Evolutionary conservation across 2,329 filamentous ascomycete species (phyloP), one percentile per base, ranked within the genome.

Genomic region (Aureobasidium sp.): DNA sequence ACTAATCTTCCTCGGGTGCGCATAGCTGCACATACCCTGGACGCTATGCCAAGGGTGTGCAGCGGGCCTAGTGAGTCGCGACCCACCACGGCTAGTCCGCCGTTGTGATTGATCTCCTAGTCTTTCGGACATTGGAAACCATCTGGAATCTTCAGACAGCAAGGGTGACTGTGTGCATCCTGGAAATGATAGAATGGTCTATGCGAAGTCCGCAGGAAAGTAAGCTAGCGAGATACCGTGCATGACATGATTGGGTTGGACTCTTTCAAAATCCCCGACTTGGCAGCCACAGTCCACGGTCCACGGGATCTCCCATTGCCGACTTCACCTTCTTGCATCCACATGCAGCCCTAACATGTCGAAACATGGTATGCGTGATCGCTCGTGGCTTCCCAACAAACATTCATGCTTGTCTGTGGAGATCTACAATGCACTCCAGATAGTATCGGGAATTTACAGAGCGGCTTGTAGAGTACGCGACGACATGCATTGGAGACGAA

Each of bases 331-430:
- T 32, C 52, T 41, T 26, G 26, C 37, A 43, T 43, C 50, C 36
- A 26, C 34, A 36, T 36, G 52, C 36, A 39, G 36, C 46, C 37
- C 52, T 32, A 27, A 9, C 24, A 55, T 32, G 37, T 55, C 52
- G 34, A 39, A 44, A 44, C 20, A 43, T 43, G 52, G 52, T 43
- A 53, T 55, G 37, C 26, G 27, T 8, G 5, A 15, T 32, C 27
- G 52, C 52, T 32, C 52, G 52, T 55, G 52, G 52, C 52, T 55
- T 55, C 52, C 12, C 52, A 55, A 55, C 52, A 55, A 55, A 17
- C 17, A 39, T 13, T 41, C 12, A 55, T 41, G 52, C 52, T 43
- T 29, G 52, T 32, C 5, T 26, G 52, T 43, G 26, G 46, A 29
- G 52, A 43, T 55, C 52, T 55, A 39, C 52, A 26, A 27, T 55